Evolutionary conservation across 1,284 basidiomycete species (phyloP).

Genomic region (Rhodotorula sp.): DNA sequence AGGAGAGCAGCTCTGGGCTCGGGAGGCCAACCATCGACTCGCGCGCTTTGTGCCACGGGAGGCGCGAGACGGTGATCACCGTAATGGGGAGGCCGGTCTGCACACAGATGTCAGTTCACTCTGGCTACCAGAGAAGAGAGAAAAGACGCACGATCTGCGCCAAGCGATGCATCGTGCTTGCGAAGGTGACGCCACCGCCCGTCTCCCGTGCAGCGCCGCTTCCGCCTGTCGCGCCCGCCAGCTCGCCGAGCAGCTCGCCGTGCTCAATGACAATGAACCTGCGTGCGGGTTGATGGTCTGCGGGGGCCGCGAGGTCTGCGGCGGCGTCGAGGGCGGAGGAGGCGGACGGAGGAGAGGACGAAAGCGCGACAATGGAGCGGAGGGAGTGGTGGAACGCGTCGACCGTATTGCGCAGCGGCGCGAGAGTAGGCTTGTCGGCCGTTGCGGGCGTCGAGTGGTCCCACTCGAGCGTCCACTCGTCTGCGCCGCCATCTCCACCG

Average conservation of each 20-base stretch:
- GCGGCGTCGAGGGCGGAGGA: not conserved
- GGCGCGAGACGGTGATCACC: conserved; percentile 26
- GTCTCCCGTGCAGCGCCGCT: conserved; percentile 37
- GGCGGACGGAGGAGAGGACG: not conserved
- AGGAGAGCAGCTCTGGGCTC: conserved; percentile 9
- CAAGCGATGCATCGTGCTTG: conserved; percentile 28
- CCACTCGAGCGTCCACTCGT: conserved; percentile 32
- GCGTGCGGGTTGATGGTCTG: not conserved
- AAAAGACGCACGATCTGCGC: conserved; percentile 23
- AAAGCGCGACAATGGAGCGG: conserved; percentile 10
- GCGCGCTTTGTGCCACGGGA: conserved; percentile 32
- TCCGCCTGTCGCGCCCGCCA: conserved; percentile 6
- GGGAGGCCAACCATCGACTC: conserved; percentile 37
- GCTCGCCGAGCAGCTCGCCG: conserved; percentile 32
- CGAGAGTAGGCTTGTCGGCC: conserved; percentile 8
- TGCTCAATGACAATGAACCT: conserved; percentile 36
- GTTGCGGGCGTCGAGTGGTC: not conserved
- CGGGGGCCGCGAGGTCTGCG: not conserved
- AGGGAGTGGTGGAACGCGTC: conserved; percentile 35
- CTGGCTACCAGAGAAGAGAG: not conserved
- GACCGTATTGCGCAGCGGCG: conserved; percentile 37
- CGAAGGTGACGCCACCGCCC: conserved; percentile 38
- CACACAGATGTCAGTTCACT: not conserved
- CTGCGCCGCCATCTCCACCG: not conserved
- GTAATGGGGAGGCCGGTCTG: conserved; percentile 32